phyloP scores from a whole-genome alignment of 805 yeast species.

The Dipodascus albidus region DNA sequence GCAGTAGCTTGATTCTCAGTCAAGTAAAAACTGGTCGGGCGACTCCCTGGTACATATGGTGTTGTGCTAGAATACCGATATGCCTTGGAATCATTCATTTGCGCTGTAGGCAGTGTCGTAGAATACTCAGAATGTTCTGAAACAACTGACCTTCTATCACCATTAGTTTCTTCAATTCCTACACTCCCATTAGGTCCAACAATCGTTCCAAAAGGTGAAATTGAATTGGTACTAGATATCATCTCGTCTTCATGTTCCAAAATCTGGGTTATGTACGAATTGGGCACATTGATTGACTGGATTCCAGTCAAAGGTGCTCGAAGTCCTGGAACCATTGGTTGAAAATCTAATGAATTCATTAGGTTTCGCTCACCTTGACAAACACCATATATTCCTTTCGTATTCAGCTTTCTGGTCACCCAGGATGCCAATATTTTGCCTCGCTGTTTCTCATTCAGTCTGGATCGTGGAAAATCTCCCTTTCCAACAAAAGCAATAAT shows the following conservation, averaged over 20 bases:
- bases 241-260: background rate
- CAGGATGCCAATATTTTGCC: constrained; percentile 49
- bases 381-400: background rate
- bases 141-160: background rate
- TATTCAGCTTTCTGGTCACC: constrained; percentile 35
- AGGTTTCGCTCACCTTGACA: background rate
- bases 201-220: background rate
- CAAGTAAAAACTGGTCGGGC: background rate
- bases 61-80: background rate
- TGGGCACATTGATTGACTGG: background rate
- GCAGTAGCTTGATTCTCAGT: background rate
- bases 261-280: background rate
- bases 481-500: constrained; percentile 66
- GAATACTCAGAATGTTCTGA: background rate
- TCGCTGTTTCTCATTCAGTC: constrained; percentile 70
- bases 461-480: constrained; percentile 53
- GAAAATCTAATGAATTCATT: background rate
- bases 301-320: background rate
- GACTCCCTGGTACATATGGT: background rate
- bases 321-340: background rate
- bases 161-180: background rate
- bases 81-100: background rate
- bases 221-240: background rate
- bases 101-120: background rate
- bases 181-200: background rate